Base-by-base conservation (phyloP, 2,329 filamentous ascomycete species). In the Talaromyces amestolkiae region DNA sequence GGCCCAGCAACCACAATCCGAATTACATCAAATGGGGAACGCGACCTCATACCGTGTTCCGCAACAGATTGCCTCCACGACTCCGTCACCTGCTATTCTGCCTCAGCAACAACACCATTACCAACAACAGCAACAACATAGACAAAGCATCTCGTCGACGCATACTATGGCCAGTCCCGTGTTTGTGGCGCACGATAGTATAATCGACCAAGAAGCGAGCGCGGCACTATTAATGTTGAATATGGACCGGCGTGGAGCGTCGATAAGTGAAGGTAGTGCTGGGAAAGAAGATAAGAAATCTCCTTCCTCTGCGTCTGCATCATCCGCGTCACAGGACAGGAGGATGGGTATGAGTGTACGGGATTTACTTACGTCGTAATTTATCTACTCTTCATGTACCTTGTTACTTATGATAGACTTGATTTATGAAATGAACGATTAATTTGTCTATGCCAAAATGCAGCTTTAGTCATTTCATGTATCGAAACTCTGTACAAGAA, bases 141-240 rank as follows among this genome's bases (percentile, higher is more conserved):
- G 63, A 27, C 58, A 51, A 77, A 79, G 39, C 78, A 83, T 66
- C 78, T 82, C 35, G 78, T 70, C 81, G 5, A 74, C 78, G 7
- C 78, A 81, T 3, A 27, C 39, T 19, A 33, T 58, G 11, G 47
- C 53, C 17, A 66, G 54, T 8, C 54, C 58, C 41, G 53, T 81
- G 3, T 62, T 62, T 1, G 35, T 61, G 10, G 65, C 56, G 9
- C 74, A 79, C 8, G 79, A 82, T 7, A 80, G 82, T 7, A 82
- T 85, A 64, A 82, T 91, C 43, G 89, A 92, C 68, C 89, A 93
- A 67, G 92, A 95, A 75, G 93, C 92, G 1, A 95, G 92, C 8
- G 89, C 92, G 13, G 93, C 93, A 3, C 77, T 97, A 70, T 78
- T 97, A 75, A 96, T 97, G 93, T 81, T 97, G 66, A 96, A 93